Conservation (phyloP, 768 basidiomycete genomes). For the Amanita phalloides region DNA sequence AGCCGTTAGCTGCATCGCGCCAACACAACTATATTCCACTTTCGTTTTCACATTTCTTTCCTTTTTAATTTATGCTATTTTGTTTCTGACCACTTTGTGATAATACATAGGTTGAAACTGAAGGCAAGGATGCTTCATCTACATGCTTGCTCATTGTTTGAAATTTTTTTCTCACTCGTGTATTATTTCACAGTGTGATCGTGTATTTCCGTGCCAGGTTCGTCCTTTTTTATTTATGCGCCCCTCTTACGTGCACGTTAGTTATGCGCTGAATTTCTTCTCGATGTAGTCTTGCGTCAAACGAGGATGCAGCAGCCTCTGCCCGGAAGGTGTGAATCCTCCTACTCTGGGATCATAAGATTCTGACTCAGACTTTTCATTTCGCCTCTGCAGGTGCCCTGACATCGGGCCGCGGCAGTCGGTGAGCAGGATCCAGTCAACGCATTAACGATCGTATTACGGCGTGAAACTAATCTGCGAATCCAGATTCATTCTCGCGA, state of each 20-base stretch:
- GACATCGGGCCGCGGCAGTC: slow-evolving; percentile 54
- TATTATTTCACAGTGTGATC: slow-evolving; percentile 38
- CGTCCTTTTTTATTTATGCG: slow-evolving; percentile 4
- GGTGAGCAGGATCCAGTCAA: slow-evolving; percentile 23
- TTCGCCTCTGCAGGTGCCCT: slow-evolving; percentile 33
- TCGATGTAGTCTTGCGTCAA: slow-evolving; percentile 45
- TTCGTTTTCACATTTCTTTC: background rate
- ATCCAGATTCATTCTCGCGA: slow-evolving; percentile 53
- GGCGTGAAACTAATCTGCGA: background rate
- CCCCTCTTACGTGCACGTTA: slow-evolving; percentile 4
- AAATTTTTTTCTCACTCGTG: background rate
- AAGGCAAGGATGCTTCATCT: slow-evolving; percentile 22
- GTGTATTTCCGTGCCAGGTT: slow-evolving; percentile 53
- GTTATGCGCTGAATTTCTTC: slow-evolving; percentile 7
- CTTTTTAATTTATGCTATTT: background rate
- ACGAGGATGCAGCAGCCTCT: slow-evolving; percentile 52
- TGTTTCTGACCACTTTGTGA: background rate
- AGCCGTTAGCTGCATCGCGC: background rate
- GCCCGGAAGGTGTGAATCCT: slow-evolving; percentile 38
- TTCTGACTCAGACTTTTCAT: background rate
- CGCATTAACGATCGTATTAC: slow-evolving; percentile 3
- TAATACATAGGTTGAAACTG: slow-evolving; percentile 30
- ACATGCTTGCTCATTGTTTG: background rate
- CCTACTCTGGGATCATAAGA: background rate
- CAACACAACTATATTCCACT: background rate